These are phyloP conservation scores for Fremontodendron californicum DNA, from an alignment of 345 rosid species.

Conservation along the genomic window DNA sequence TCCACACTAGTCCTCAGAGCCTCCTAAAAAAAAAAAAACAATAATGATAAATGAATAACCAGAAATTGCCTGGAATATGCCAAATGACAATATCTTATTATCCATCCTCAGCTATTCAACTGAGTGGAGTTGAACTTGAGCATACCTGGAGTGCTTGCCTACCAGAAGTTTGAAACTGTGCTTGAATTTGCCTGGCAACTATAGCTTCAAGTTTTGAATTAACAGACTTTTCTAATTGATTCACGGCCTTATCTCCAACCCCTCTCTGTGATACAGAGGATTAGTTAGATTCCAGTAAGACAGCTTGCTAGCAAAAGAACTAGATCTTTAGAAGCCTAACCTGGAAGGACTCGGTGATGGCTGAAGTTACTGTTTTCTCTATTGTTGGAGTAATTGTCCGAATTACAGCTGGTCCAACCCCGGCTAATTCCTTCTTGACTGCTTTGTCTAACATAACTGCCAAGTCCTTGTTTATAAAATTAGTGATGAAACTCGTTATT, in stretches of 20 bases:
- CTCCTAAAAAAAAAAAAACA: constrained; percentile 43
- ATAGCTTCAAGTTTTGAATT: constrained; percentile 75
- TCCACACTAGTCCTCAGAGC: constrained; percentile 64
- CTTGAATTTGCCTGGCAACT: constrained; percentile 74
- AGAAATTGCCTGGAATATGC: constrained; percentile 15
- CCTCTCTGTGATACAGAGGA: constrained; percentile 56
- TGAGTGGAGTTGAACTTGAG: constrained; percentile 8
- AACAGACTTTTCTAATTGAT: constrained; percentile 80
- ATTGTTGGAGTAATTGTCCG: constrained; percentile 56
- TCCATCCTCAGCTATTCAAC: constrained; percentile 4
- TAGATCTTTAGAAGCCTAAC: constrained; percentile 33
- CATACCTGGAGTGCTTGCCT: constrained; percentile 91
- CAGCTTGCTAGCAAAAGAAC: constrained; percentile 13
- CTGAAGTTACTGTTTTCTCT: constrained; percentile 64
- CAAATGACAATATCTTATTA: constrained; percentile 2
- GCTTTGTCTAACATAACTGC: constrained; percentile 53
- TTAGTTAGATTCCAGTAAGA: constrained; percentile 12
- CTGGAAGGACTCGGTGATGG: constrained; percentile 81
- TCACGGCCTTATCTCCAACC: constrained; percentile 84
- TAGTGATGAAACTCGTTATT: constrained; percentile 44
- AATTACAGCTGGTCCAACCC: constrained; percentile 46
- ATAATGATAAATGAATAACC: constrained; percentile 6
- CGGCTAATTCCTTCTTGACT: constrained; percentile 62
- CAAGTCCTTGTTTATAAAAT: constrained; percentile 64
- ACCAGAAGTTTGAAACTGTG: constrained; percentile 93